Percentiles rank a stretch among this genome's conserved stretches.
These are phyloP conservation scores for Lichtheimia hyalospora DNA, from an alignment of 371 early-diverging fungal genomes.

Conservation along the genomic window DNA sequence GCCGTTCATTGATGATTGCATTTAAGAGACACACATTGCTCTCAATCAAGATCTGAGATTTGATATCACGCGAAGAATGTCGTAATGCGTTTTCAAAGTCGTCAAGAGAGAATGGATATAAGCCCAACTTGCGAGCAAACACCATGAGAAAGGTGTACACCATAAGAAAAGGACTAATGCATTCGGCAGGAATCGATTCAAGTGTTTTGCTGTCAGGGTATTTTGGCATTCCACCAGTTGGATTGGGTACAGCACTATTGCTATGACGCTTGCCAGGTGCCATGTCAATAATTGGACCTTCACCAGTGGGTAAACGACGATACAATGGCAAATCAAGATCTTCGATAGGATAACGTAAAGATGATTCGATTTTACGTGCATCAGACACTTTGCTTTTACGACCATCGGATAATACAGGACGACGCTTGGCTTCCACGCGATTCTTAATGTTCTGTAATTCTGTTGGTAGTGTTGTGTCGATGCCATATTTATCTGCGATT, in stretches of 20 bases:
- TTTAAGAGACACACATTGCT: slow-evolving; percentile 42
- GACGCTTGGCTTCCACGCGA: slow-evolving; percentile 34
- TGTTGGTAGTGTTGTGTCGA: slow-evolving; percentile 50
- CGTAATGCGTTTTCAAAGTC: slow-evolving; percentile 46
- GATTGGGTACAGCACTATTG: slow-evolving; percentile 19
- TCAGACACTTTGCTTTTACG: slow-evolving; percentile 3
- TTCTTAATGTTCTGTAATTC: slow-evolving; percentile 48
- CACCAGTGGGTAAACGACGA: slow-evolving; percentile 29
- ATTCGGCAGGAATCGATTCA: slow-evolving; percentile 28
- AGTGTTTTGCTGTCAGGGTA: slow-evolving; percentile 24
- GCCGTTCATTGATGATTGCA: slow-evolving; percentile 36
- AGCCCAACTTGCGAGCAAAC: slow-evolving; percentile 36
- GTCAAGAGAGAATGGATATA: slow-evolving; percentile 43
- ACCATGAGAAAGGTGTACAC: slow-evolving; percentile 46
- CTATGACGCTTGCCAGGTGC: slow-evolving; percentile 22
- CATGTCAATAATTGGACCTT: slow-evolving; percentile 34
- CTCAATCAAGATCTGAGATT: slow-evolving; percentile 32
- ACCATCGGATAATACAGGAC: background rate
- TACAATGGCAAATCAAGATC: slow-evolving; percentile 55
- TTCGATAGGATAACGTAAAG: slow-evolving; percentile 61
- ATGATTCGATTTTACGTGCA: slow-evolving; percentile 31
- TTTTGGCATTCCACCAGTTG: slow-evolving; percentile 29
- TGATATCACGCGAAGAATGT: slow-evolving; percentile 16
- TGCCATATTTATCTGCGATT: slow-evolving; percentile 44
- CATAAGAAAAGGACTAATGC: slow-evolving; percentile 40